A percentile compares a stretch with the other conserved stretches of the same genome.
These are phyloP conservation scores for Globisporangium viniferum DNA, from an alignment of 352 stramenopile genomes.

Conservation along the genomic window DNA sequence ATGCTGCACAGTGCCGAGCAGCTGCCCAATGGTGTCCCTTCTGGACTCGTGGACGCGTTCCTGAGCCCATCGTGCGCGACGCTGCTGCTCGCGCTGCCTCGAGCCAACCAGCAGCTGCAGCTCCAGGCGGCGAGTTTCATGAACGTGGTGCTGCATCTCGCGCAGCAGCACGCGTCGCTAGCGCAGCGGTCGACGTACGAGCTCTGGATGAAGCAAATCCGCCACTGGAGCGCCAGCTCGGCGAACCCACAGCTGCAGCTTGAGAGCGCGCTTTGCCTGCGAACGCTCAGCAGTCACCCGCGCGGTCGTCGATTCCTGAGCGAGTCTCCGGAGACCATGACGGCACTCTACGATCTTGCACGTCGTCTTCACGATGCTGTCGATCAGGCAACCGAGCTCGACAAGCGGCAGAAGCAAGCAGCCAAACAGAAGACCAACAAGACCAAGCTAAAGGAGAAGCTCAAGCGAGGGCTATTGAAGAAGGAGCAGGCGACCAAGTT, in stretches of 20 bases:
- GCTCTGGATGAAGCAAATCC: slow-evolving; percentile 63
- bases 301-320: slow-evolving; percentile 42
- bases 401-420: neutral
- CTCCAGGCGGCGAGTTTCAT: slow-evolving; percentile 42
- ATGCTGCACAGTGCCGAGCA: slow-evolving; percentile 31
- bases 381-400: neutral
- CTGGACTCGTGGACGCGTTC: slow-evolving; percentile 31
- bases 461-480: neutral
- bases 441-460: neutral
- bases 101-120: slow-evolving; percentile 30
- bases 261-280: slow-evolving; percentile 42
- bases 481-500: neutral
- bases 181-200: slow-evolving; percentile 45
- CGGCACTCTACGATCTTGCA: slow-evolving; percentile 48
- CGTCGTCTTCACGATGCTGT: slow-evolving; percentile 43
- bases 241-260: slow-evolving; percentile 30
- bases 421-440: neutral
- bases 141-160: slow-evolving; percentile 43
- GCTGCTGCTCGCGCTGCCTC: slow-evolving; percentile 41
- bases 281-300: slow-evolving; percentile 50
- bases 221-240: slow-evolving; percentile 27
- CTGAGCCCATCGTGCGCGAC: slow-evolving; percentile 35
- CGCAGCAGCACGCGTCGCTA: slow-evolving; percentile 29
- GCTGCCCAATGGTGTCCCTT: slow-evolving; percentile 15
- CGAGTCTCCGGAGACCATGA: slow-evolving; percentile 47